These are phyloP conservation scores for Dunaliella primolecta DNA, from an alignment of 139 green algal genomes.

Conservation along the genomic window DNA sequence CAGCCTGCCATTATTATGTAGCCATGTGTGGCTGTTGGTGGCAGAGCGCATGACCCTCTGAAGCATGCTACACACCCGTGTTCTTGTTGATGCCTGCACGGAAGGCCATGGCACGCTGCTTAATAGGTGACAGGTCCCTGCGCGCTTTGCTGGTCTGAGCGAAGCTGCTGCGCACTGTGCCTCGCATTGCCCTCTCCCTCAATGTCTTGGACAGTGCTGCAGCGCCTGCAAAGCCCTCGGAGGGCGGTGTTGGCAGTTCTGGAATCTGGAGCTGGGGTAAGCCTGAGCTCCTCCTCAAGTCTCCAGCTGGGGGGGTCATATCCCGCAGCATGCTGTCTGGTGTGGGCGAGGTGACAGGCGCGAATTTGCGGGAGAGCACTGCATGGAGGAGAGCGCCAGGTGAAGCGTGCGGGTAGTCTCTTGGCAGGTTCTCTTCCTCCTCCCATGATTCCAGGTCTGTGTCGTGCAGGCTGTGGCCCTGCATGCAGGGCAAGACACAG, in stretches of 20 bases:
- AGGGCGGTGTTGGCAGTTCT: background rate
- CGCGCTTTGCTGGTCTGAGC: background rate
- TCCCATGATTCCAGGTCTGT: no score
- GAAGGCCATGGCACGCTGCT: conserved; percentile 34
- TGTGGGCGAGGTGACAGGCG: background rate
- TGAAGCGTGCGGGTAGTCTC: background rate
- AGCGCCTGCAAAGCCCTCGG: background rate
- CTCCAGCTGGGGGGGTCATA: background rate
- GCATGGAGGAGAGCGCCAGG: background rate
- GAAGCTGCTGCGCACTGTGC: background rate
- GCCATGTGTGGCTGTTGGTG: background rate
- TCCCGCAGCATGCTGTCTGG: background rate
- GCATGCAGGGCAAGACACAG: background rate
- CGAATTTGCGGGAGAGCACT: background rate
- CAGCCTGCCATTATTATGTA: background rate
- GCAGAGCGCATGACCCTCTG: no score
- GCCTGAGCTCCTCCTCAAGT: background rate
- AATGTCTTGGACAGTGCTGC: background rate
- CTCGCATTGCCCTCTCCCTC: background rate
- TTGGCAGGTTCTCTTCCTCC: background rate
- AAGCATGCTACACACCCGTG: conserved; percentile 4
- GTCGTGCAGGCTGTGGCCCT: background rate
- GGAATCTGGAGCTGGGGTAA: background rate
- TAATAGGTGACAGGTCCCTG: conserved; percentile 17
- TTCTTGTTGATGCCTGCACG: conserved; percentile 26